Evolutionary conservation across 306 rosid species (phyloP).

Genomic region (Gleditsia sinensis): DNA sequence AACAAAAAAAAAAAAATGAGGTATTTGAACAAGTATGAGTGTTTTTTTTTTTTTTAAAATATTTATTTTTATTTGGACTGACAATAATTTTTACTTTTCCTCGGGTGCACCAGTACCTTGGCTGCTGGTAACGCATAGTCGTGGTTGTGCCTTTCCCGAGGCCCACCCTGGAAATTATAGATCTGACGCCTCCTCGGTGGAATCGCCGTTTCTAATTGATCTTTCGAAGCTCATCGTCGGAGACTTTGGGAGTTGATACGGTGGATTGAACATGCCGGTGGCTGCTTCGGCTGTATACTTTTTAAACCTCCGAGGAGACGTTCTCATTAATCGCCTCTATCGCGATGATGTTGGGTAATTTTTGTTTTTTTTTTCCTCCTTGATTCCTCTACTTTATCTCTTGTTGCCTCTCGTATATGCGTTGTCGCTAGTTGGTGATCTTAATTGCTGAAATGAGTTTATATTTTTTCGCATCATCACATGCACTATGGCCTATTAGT

Average conservation of each 20-base stretch:
- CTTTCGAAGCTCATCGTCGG: not conserved
- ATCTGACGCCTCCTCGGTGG: constrained; percentile 24
- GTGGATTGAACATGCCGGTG: constrained; percentile 85
- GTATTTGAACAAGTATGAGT: too few species aligned
- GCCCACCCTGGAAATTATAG: not conserved
- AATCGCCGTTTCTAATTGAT: constrained; percentile 23
- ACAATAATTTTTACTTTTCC: not conserved
- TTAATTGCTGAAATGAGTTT: not conserved
- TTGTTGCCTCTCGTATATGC: not conserved
- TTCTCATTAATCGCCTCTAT: constrained; percentile 93
- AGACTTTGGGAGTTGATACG: constrained; percentile 45
- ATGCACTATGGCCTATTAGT: not conserved
- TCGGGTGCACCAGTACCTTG: not conserved
- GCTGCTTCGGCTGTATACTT: constrained; percentile 88
- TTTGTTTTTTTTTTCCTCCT: too few species aligned
- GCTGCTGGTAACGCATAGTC: not conserved
- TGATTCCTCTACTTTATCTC: not conserved
- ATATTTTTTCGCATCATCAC: not conserved
- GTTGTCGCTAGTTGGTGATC: not conserved
- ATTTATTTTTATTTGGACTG: not conserved
- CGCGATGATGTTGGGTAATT: constrained; percentile 95
- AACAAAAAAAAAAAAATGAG: too few species aligned
- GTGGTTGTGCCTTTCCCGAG: not conserved
- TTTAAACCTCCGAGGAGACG: constrained; percentile 89
- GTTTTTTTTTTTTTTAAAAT: not conserved